These are phyloP conservation scores for Aspergillus texensis DNA, from an alignment of 2,329 filamentous ascomycete species.

Conservation along the genomic window DNA sequence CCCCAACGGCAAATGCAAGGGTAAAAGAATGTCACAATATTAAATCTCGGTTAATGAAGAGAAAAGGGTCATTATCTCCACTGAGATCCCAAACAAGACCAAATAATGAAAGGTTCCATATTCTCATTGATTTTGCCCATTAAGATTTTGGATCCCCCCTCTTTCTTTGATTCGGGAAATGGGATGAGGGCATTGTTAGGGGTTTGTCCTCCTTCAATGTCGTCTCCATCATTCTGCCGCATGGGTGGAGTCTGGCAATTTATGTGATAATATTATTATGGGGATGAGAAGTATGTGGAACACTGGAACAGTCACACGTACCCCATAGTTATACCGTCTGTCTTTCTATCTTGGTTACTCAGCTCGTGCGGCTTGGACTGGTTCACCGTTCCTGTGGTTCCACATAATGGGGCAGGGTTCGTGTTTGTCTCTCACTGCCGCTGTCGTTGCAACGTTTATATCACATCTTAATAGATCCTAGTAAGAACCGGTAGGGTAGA, in stretches of 20 bases:
- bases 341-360: not conserved
- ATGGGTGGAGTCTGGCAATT: slow-evolving; percentile 2
- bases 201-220: not conserved
- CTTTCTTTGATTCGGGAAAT: not conserved
- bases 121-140: not conserved
- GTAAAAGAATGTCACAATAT: not conserved
- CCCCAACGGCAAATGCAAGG: not conserved
- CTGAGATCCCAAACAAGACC: not conserved
- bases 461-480: not conserved
- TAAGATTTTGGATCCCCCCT: not conserved
- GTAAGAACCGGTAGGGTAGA: not conserved
- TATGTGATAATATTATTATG: slow-evolving; percentile 5
- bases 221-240: slow-evolving; percentile 2
- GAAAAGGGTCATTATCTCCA: not conserved
- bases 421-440: not conserved
- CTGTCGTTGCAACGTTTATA: not conserved
- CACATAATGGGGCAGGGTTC: not conserved
- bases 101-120: not conserved
- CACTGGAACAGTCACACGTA: not conserved
- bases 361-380: not conserved
- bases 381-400: not conserved
- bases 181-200: not conserved
- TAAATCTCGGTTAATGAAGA: not conserved
- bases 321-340: no score
- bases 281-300: not conserved